A percentile compares a stretch with the other conserved stretches of the same genome.
These are phyloP conservation scores for Exophiala alcalophila DNA, from an alignment of 2,329 filamentous ascomycete genomes.

Conservation along the genomic window DNA sequence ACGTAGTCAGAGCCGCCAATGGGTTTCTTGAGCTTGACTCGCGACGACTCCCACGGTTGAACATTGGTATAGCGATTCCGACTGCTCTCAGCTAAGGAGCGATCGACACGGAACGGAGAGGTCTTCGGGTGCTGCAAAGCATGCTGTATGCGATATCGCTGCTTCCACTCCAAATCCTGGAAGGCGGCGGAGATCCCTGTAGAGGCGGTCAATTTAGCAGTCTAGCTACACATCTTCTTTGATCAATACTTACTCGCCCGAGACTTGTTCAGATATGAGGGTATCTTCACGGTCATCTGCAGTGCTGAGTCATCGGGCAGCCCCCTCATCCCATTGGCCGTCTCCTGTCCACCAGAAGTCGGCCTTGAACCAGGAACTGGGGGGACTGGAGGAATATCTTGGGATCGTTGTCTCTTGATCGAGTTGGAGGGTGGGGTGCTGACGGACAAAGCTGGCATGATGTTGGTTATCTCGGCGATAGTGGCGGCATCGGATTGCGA, in stretches of 20 bases:
- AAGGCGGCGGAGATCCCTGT: slow-evolving; percentile 60
- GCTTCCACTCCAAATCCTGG: slow-evolving; percentile 59
- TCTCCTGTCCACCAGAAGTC: slow-evolving; percentile 11
- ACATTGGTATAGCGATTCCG: slow-evolving; percentile 89
- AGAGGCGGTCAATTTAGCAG: too few species aligned
- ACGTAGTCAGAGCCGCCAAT: slow-evolving; percentile 73
- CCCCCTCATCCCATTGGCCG: slow-evolving; percentile 8
- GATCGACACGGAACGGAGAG: slow-evolving; percentile 59
- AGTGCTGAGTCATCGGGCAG: slow-evolving; percentile 9
- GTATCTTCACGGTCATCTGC: slow-evolving; percentile 22
- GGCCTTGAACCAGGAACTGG: slow-evolving; percentile 5
- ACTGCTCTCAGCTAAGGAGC: slow-evolving; percentile 53
- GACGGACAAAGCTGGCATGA: slow-evolving; percentile 28
- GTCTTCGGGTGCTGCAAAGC: slow-evolving; percentile 46
- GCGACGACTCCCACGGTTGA: slow-evolving; percentile 82
- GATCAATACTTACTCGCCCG: slow-evolving; percentile 25
- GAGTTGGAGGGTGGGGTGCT: slow-evolving; percentile 19
- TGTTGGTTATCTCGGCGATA: slow-evolving; percentile 26
- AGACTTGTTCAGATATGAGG: slow-evolving; percentile 28
- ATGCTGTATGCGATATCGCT: slow-evolving; percentile 54
- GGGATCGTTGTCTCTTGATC: slow-evolving; percentile 29
- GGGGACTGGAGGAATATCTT: too few species aligned
- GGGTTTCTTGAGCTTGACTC: slow-evolving; percentile 75
- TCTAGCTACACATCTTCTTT: not conserved
- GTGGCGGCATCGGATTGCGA: slow-evolving; percentile 27